Percentiles rank a stretch among this genome's conserved stretches.
Conservation (phyloP, 2,329 filamentous ascomycete genomes). For the Aureobasidium sp. region DNA sequence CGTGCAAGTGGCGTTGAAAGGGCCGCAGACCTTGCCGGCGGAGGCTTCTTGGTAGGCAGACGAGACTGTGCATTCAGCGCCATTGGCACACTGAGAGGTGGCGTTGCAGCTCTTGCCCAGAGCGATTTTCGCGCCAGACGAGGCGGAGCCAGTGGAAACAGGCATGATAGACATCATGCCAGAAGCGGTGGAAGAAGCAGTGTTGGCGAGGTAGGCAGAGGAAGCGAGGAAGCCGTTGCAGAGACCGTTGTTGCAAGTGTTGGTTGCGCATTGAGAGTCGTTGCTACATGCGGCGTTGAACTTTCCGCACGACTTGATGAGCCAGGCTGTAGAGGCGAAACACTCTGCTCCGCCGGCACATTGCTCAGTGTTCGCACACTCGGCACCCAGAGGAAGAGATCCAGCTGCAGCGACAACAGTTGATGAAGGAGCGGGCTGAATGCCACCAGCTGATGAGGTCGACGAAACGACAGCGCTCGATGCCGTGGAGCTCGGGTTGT, state of each 20-base stretch:
- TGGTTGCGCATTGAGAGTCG: conserved; percentile 23
- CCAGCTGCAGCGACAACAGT: conserved; percentile 20
- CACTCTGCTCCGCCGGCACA: conserved; percentile 20
- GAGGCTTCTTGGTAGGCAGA: conserved; percentile 16
- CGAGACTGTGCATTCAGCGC: conserved; percentile 20
- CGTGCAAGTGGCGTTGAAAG: conserved; percentile 22
- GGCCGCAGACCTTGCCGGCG: conserved; percentile 18
- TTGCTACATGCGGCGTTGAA: conserved; percentile 22
- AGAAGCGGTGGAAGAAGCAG: conserved; percentile 8
- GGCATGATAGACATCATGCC: conserved; percentile 4
- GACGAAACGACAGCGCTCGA: background rate
- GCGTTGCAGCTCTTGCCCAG: conserved; percentile 20
- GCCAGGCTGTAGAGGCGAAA: conserved; percentile 18
- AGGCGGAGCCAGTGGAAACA: background rate
- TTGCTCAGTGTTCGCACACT: conserved; percentile 19
- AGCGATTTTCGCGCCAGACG: conserved; percentile 10
- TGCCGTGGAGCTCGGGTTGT: background rate
- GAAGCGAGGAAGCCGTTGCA: conserved; percentile 23
- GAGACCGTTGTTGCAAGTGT: conserved; percentile 23
- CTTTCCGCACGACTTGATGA: conserved; percentile 21
- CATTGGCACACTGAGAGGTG: conserved; percentile 18
- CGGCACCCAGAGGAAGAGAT: conserved; percentile 20
- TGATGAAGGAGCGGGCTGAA: conserved; percentile 2
- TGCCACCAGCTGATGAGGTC: background rate
- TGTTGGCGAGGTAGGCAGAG: background rate